A percentile compares a stretch with the other conserved stretches of the same genome.
These are phyloP conservation scores for Curvularia verruculosa DNA, from an alignment of 2,329 filamentous ascomycete genomes.

Conservation along the genomic window DNA sequence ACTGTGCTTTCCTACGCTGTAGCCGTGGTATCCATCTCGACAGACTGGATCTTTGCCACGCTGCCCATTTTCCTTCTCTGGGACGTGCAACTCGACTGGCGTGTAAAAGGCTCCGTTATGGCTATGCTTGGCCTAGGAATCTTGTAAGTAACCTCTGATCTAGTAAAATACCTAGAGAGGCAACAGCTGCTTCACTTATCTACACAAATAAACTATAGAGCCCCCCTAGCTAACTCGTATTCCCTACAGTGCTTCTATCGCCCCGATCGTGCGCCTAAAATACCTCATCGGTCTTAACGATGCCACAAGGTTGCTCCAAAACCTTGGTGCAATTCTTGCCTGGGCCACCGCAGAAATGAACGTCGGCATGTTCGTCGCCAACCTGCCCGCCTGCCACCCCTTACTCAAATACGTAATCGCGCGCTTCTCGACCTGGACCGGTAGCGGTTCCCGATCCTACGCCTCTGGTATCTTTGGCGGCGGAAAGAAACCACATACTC, in stretches of 20 bases:
- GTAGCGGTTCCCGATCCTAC: background rate
- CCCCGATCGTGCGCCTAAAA: constrained; percentile 13
- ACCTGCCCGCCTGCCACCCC: constrained; percentile 12
- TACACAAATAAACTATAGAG: too few relatives aligned
- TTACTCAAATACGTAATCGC: constrained; percentile 10
- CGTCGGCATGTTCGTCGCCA: constrained; percentile 16
- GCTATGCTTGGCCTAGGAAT: constrained; percentile 11
- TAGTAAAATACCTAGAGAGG: background rate
- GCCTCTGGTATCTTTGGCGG: background rate
- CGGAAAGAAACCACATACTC: background rate
- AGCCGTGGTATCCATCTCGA: constrained; percentile 9
- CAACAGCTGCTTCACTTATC: background rate
- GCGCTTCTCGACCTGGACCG: constrained; percentile 8
- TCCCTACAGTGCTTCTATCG: constrained; percentile 11
- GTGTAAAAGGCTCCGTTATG: constrained; percentile 12
- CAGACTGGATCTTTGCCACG: constrained; percentile 14
- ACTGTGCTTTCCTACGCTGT: constrained; percentile 12
- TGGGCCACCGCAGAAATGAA: constrained; percentile 16
- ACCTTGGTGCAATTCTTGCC: constrained; percentile 11
- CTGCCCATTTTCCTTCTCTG: constrained; percentile 14
- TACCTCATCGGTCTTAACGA: constrained; percentile 13
- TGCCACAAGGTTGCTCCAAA: constrained; percentile 1
- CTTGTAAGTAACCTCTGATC: constrained; percentile 1
- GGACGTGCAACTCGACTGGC: constrained; percentile 14
- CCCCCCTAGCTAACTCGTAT: background rate